Evolutionary conservation across 371 early-diverging fungal species (phyloP), one percentile per base, ranked within the genome.

Genomic region (Vittaforma corneae): DNA sequence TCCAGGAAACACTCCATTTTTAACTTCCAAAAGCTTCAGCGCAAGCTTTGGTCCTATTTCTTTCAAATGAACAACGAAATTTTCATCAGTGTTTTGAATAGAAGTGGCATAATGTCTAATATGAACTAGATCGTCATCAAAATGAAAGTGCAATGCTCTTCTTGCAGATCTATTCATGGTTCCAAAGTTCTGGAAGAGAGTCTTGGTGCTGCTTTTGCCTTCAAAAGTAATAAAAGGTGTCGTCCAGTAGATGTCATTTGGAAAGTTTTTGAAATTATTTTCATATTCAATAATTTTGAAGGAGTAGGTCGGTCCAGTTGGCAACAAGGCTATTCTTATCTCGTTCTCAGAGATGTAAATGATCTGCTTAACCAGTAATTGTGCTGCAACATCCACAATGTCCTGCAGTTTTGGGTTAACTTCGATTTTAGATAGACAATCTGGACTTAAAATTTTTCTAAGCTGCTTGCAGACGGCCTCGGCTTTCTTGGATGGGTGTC

Each of bases 31-130:
- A 14, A 53, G 64, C 60, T 48, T 35, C 14, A 72, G 58, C 1
- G 72, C 62, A 29, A 72, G 30, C 18, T 59, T 53, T 22, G 72
- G 72, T 29, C 72, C 72, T 5, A 72, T 68, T 34, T 72, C 68
- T n/a, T 47, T 55, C 18, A 72, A 52, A 24, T 37, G 26, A 9
- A 72, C 56, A 18, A 38, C 60, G 34, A 59, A 70, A 30, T 63
- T 56, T 3, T 61, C 45, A 11, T 57, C 62, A 3, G 54, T 53
- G 22, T 72, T 63, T 33, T 38, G 45, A 14, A 50, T 55, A 16
- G 26, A 20, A n/a, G 55, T 62, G 26, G 34, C 40, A 44, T 72
- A 72, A 20, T 72, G 72, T 29, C 72, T 55, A 28, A 72, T 57
- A 33, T 58, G 37, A 16, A 72, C 59, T 11, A 47, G 22, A 32